phyloP scores from a whole-genome alignment of 345 rosid species.

The thale cress (Arabidopsis thaliana) region TAIR10.1 NC_003076.8:9010001-9010500 shows the following conservation, averaged over 20 bases:
- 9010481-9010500: not conserved
- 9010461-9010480: not conserved
- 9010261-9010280: too few species aligned
- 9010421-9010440: too few species aligned
- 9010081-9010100: not conserved
- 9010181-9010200: too few species aligned
- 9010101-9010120: not conserved
- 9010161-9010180: not conserved
- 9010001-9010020: not conserved
- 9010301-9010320: too few species aligned
- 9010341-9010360: too few species aligned
- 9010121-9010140: not conserved
- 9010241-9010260: too few species aligned
- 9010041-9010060: slow-evolving; percentile 1
- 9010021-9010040: slow-evolving; percentile 7
- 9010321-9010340: not conserved
- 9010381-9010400: not conserved
- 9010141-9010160: not conserved
- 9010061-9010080: not conserved
- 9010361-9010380: not conserved
- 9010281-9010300: too few species aligned
- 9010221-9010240: too few species aligned
- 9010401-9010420: not conserved
- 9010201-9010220: too few species aligned
- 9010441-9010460: not conserved